Conservation (phyloP, 1,284 basidiomycete genomes). For the Rhodotorula mucilaginosa region DNA sequence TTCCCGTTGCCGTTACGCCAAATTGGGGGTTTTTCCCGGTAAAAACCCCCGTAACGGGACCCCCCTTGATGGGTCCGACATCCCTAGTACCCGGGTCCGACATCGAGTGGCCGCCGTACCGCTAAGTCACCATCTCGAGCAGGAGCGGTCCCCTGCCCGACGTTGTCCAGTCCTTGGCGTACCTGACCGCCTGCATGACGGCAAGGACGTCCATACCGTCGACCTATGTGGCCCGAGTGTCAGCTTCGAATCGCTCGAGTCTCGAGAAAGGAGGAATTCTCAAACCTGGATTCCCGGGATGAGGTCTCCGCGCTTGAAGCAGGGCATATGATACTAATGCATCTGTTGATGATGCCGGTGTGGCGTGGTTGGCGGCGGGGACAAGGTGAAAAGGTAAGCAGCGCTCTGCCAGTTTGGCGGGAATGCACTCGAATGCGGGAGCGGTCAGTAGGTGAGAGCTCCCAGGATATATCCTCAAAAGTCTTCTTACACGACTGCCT, state of each 20-base stretch:
- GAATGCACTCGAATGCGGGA: no score
- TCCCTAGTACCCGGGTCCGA: slow-evolving; percentile 99
- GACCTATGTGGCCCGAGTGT: slow-evolving; percentile 52
- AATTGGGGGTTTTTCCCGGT: no score
- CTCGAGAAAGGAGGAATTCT: neutral
- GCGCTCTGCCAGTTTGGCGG: no score
- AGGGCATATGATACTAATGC: slow-evolving; percentile 46
- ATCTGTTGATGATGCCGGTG: no score
- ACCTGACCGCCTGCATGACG: slow-evolving; percentile 77
- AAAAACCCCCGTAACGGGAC: no score
- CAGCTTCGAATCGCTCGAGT: neutral
- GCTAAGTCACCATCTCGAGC: slow-evolving; percentile 96
- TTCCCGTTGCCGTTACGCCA: no score
- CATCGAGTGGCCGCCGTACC: slow-evolving; percentile 99
- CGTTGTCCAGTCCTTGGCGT: slow-evolving; percentile 83
- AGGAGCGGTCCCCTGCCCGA: slow-evolving; percentile 88
- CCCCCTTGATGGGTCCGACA: no score
- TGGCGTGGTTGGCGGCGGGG: no score
- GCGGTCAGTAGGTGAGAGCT: no score
- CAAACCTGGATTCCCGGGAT: slow-evolving; percentile 91
- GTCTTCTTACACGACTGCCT: no score
- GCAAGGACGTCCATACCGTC: slow-evolving; percentile 99
- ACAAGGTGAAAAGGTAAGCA: no score
- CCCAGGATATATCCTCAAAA: no score
- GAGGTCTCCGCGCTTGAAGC: slow-evolving; percentile 94